Base-by-base conservation (phyloP, 768 basidiomycete genomes). In the Serendipita vermifera region DNA sequence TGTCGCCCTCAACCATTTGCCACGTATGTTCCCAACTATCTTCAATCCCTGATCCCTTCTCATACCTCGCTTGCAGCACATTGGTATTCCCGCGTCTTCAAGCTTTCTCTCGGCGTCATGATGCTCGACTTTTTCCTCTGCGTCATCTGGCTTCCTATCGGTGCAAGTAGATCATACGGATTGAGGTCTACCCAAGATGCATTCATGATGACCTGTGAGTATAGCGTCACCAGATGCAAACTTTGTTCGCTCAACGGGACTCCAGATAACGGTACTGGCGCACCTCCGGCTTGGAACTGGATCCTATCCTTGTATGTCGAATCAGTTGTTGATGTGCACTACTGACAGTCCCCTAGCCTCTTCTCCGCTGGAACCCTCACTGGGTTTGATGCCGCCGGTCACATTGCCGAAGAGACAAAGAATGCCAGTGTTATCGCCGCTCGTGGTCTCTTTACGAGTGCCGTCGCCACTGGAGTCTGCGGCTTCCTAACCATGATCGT, bases 131-230 rank as follows among this genome's bases (percentile, higher is more conserved):
- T 92, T 68, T 73, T 90, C 65, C 77, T 93, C 17, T 89, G 86
- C 66, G 66, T 88, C 51, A 87, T 91, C 61, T 94, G 91, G 91
- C 77, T 96, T 35, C 92, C 92, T 0, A 87, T 96, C 54, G 89
- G 87, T 0, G 92, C 90, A 2, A 83, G 82, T 3, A 82, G 75
- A 62, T 90, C 90, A 0, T 96, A 93, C 61, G 92, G 91, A 7
- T 90, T 96, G 70, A 79, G 89, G 41, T 76, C 80, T 13, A 85
- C 87, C 0, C 77, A 80, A 33, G 88, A 90, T 33, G 90, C 88
- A 7, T 92, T 94, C 62, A 86, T 83, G 2, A 72, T 76, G 72
- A 84, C 80, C 13, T 85, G 85, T 89, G 64, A 38, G 83, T 62
- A 7, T 43, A 40, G 33, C 15, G 27, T 38, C 11, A 15, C 35